A percentile compares a stretch with the other conserved stretches of the same genome.
Evolutionary conservation across 2,329 filamentous ascomycete genomes (phyloP).

Genomic region (Aspergillus bombycis): DNA sequence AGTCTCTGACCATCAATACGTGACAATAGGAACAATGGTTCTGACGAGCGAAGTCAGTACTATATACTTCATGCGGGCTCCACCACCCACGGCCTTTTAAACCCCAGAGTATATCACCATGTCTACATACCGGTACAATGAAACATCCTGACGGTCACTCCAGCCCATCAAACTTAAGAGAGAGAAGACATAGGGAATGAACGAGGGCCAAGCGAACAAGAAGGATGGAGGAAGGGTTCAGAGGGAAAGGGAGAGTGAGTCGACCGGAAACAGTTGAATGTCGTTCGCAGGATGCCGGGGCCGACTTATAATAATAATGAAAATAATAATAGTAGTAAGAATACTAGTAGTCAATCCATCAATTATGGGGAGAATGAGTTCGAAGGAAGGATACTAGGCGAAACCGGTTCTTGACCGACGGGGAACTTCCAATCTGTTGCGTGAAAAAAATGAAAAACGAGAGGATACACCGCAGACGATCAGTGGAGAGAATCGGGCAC

Average conservation of each 20-base stretch:
- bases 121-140: background rate
- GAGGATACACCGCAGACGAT: background rate
- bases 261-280: no score
- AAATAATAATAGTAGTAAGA: background rate
- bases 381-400: background rate
- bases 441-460: background rate
- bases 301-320: background rate
- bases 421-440: background rate
- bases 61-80: background rate
- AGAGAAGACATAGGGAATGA: background rate
- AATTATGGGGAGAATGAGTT: background rate
- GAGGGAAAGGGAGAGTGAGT: background rate
- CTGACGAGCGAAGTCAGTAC: background rate
- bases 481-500: background rate
- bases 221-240: background rate
- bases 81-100: background rate
- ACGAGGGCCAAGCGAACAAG: background rate
- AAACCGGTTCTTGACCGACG: background rate
- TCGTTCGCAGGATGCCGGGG: background rate
- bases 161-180: background rate
- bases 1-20: constrained; percentile 3
- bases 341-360: background rate
- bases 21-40: background rate
- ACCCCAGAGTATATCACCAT: background rate
- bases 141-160: background rate